These are phyloP conservation scores for Eucalyptus marginata DNA, from an alignment of 345 rosid species.

Conservation along the genomic window DNA sequence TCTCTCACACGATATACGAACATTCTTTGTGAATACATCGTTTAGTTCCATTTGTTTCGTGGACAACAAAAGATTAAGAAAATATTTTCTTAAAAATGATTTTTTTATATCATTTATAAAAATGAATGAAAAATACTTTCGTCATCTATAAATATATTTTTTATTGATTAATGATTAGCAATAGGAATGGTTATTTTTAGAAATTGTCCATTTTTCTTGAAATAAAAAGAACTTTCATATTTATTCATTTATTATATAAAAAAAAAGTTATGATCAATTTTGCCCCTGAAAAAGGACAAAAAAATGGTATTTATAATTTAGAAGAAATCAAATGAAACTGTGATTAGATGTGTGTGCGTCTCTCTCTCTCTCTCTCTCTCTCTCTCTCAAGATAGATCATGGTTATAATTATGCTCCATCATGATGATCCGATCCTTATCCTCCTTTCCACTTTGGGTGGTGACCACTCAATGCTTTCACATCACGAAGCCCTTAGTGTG, in stretches of 20 bases:
- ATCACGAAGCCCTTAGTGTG: neutral
- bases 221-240: neutral
- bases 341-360: neutral
- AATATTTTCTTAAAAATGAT: neutral
- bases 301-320: neutral
- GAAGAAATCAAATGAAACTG: neutral
- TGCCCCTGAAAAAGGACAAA: neutral
- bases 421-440: neutral
- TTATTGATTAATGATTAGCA: neutral
- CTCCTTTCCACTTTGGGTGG: neutral
- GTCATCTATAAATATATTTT: neutral
- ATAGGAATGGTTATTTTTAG: neutral
- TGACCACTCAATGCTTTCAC: neutral
- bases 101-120: rapidly evolving
- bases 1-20: neutral
- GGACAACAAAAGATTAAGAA: neutral
- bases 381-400: neutral
- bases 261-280: neutral
- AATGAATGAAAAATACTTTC: neutral
- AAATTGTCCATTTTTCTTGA: neutral
- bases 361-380: neutral
- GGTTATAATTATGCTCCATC: neutral
- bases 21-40: neutral
- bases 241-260: neutral
- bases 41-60: neutral